Evolutionary conservation across 345 rosid genomes (phyloP).

Genomic region (Eutrema heterophyllum): DNA sequence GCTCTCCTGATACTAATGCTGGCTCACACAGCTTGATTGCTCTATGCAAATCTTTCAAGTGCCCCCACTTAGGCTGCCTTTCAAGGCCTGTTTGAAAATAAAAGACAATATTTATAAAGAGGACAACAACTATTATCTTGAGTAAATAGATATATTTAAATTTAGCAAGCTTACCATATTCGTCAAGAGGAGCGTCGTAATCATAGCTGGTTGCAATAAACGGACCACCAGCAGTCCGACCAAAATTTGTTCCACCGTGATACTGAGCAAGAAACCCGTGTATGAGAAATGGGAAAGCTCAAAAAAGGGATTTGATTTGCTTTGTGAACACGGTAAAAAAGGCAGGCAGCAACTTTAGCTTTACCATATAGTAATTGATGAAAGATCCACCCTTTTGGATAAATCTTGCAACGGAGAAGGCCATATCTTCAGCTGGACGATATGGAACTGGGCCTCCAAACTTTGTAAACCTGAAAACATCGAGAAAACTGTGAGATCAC

Average conservation of each 20-base stretch:
- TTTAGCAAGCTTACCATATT: slow-evolving; percentile 62
- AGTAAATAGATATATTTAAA: background rate
- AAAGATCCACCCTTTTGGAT: slow-evolving; percentile 97
- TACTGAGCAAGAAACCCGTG: slow-evolving; percentile 41
- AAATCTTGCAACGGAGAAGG: slow-evolving; percentile 91
- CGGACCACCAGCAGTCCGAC: slow-evolving; percentile 99
- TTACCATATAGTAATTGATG: slow-evolving; percentile 95
- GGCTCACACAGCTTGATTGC: slow-evolving; percentile 91
- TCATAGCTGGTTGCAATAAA: slow-evolving; percentile 98
- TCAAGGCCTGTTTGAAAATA: slow-evolving; percentile 51
- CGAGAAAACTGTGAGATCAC: slow-evolving; percentile 5
- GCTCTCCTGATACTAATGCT: slow-evolving; percentile 71
- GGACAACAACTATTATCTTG: background rate
- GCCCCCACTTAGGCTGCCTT: slow-evolving; percentile 99
- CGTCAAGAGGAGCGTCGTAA: slow-evolving; percentile 95
- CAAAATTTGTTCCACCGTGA: slow-evolving; percentile 99
- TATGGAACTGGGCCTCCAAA: slow-evolving; percentile 95
- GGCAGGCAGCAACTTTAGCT: background rate
- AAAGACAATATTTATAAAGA: background rate
- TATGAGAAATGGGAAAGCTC: slow-evolving; percentile 11
- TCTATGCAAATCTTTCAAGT: slow-evolving; percentile 93
- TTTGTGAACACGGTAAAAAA: background rate
- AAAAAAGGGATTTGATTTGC: slow-evolving; percentile 1
- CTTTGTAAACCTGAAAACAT: slow-evolving; percentile 70
- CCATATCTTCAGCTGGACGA: slow-evolving; percentile 95